Base-by-base conservation (phyloP, 2,329 filamentous ascomycete genomes). In the Hysterium pulicare region DNA sequence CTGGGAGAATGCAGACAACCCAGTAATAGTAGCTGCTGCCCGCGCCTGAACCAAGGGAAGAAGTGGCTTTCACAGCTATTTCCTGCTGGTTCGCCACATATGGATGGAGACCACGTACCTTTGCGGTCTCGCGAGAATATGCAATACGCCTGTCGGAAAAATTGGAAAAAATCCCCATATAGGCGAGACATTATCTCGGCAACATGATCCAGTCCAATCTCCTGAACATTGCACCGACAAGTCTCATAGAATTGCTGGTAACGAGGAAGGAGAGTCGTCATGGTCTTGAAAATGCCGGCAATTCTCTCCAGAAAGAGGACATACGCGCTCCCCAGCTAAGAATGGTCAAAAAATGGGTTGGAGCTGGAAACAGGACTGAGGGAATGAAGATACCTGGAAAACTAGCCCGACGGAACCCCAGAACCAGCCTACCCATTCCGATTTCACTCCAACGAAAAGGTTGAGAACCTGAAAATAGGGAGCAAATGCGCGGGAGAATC, bases 401-500 rank as follows among this genome's bases (percentile, higher is more conserved):
- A 60, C 41, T 24, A 61, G 30, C 28, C 38, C 34, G 13, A 61
- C 35, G 16, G 42, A 40, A 19, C 49, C 53, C 59, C 59, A 63
- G 30, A 62, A 54, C 31, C 48, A 57, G 10, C 46, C 44, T 17
- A 45, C 19, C 55, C 54, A 61, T 42, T 54, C 52, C 38, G 48
- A 24, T 16, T 36, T 45, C n/a, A 51, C 20, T 21, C 48, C 23
- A 15, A 49, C 45, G 24, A 49, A 57, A 9, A 51, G 50, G 32
- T 44, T 43, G 24, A 63, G 44, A 13, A 61, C 40, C 32, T 59
- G 54, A 35, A 61, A 62, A 42, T 56, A 63, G 6, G 53, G 47
- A 22, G 53, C 49, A 44, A 61, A 56, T 10, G 40, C 33, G 17
- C 42, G 48, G 7, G 50, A 41, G 38, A 62, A 61, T 4, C 51